These are phyloP conservation scores for Dipteronia dyeriana DNA, from an alignment of 345 rosid species.

Conservation along the genomic window DNA sequence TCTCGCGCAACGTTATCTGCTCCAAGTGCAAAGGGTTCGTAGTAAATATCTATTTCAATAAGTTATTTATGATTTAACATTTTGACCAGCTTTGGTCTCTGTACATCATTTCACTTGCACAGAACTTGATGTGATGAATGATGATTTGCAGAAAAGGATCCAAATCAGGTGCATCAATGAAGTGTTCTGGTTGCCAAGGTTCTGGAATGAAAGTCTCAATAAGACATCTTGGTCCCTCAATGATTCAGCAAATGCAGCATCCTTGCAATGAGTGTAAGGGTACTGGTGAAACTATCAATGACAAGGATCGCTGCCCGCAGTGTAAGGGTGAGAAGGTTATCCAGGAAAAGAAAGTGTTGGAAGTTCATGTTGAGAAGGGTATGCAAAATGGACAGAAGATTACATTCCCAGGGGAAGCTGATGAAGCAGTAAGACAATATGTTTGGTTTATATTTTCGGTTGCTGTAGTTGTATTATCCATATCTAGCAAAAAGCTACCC, in stretches of 20 bases:
- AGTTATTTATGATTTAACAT: neutral
- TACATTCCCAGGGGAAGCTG: slow-evolving; percentile 75
- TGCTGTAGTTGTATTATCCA: neutral
- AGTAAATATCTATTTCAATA: neutral
- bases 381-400: slow-evolving; percentile 72
- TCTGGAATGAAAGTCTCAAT: slow-evolving; percentile 75
- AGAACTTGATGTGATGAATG: neutral
- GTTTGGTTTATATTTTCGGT: neutral
- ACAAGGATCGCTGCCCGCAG: slow-evolving; percentile 67
- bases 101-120: neutral
- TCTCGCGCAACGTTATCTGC: slow-evolving; percentile 74
- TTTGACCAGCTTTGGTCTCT: neutral
- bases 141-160: slow-evolving; percentile 60
- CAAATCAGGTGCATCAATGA: slow-evolving; percentile 71
- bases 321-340: slow-evolving; percentile 77
- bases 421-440: slow-evolving; percentile 55
- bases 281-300: slow-evolving; percentile 69
- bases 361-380: slow-evolving; percentile 73
- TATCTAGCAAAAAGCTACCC: neutral
- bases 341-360: slow-evolving; percentile 71
- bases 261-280: slow-evolving; percentile 78
- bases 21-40: slow-evolving; percentile 89
- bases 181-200: slow-evolving; percentile 72
- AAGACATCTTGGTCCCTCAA: slow-evolving; percentile 70
- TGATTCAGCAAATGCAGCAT: slow-evolving; percentile 86